Percentiles rank a stretch among this genome's conserved stretches.
phyloP scores from a whole-genome alignment of 2,329 filamentous ascomycete species.

The Trichophyton benhamiae region DNA sequence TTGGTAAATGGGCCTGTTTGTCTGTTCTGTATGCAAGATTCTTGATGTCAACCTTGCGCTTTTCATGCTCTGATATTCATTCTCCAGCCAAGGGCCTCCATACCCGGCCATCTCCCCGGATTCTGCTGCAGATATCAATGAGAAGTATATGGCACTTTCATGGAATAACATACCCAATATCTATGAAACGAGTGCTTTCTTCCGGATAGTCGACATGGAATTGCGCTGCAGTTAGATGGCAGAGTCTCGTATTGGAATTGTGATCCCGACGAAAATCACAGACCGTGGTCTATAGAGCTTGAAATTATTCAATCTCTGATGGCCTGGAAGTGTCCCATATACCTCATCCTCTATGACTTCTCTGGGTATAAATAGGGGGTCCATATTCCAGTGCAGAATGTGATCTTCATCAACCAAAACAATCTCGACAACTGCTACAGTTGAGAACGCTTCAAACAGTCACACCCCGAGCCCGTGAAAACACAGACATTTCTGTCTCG shows the following conservation, averaged over 20 bases:
- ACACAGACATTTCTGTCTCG: not conserved
- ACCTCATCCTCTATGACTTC: not conserved
- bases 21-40: not conserved
- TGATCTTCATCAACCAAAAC: not conserved
- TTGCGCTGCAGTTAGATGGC: not conserved
- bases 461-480: not conserved
- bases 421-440: not conserved
- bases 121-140: not conserved
- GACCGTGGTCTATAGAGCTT: not conserved
- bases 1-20: not conserved
- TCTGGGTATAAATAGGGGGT: not conserved
- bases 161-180: not conserved
- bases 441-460: no score
- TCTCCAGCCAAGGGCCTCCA: not conserved
- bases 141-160: not conserved
- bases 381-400: not conserved
- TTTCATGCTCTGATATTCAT: not conserved
- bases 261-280: not conserved
- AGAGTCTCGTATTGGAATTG: not conserved
- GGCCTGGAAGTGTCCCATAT: not conserved
- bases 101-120: not conserved
- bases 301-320: not conserved
- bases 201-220: not conserved
- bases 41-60: not conserved
- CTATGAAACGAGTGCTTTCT: not conserved